Percentiles rank a stretch among this genome's conserved stretches.
Conservation (phyloP, 768 basidiomycete species). For the Psilocybe cyanescens region DNA sequence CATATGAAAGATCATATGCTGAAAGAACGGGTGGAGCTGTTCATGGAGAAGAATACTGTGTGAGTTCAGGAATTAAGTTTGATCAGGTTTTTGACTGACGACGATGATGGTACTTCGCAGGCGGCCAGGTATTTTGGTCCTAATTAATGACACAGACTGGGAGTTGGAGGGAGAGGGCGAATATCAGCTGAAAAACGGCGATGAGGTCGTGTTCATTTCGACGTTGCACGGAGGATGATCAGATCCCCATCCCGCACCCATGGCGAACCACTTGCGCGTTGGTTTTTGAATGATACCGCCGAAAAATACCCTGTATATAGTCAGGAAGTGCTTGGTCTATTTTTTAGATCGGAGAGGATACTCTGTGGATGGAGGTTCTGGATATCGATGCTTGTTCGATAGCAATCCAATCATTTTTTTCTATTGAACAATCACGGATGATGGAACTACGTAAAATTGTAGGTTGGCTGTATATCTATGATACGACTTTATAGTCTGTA, state of each 20-base stretch:
- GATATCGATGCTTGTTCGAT: background rate
- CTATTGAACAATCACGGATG: too few species aligned
- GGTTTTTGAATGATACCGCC: slow-evolving; percentile 1
- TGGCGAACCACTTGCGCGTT: background rate
- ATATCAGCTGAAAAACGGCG: slow-evolving; percentile 74
- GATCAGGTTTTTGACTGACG: too few species aligned
- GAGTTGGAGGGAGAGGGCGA: slow-evolving; percentile 94
- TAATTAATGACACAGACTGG: slow-evolving; percentile 99
- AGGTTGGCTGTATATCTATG: too few species aligned
- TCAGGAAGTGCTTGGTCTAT: background rate
- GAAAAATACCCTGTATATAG: background rate
- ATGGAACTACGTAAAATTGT: too few species aligned
- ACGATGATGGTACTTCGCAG: slow-evolving; percentile 39
- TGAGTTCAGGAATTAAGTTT: slow-evolving; percentile 40
- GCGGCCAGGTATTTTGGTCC: slow-evolving; percentile 93
- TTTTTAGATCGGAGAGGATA: background rate
- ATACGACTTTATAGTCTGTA: too few species aligned
- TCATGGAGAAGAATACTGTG: slow-evolving; percentile 88
- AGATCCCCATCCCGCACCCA: background rate
- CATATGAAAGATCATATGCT: slow-evolving; percentile 79
- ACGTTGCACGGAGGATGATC: slow-evolving; percentile 88
- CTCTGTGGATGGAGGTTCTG: background rate
- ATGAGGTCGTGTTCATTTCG: slow-evolving; percentile 96
- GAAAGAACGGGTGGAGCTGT: slow-evolving; percentile 86
- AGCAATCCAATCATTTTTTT: too few species aligned